These are phyloP conservation scores for Psilocybe sp. DNA, from an alignment of 768 basidiomycete genomes.

Conservation along the genomic window DNA sequence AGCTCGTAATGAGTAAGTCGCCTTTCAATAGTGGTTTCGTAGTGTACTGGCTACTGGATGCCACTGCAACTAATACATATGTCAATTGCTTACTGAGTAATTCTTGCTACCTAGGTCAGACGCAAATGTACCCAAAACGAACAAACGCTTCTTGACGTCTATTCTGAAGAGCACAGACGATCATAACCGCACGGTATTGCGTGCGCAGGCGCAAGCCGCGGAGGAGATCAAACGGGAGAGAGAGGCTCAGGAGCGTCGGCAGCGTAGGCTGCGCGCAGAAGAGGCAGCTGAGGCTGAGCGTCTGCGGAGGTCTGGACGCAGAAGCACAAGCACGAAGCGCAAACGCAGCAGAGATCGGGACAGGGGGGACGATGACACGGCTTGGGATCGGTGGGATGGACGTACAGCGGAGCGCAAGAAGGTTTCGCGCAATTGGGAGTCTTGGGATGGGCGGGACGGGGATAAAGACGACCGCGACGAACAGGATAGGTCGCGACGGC, in stretches of 20 bases:
- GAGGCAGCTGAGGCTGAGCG: slow-evolving; percentile 74
- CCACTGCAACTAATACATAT: background rate
- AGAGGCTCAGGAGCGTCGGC: slow-evolving; percentile 62
- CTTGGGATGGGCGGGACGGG: slow-evolving; percentile 39
- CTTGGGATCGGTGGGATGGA: slow-evolving; percentile 56
- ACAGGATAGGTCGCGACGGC: slow-evolving; percentile 16
- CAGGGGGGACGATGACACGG: slow-evolving; percentile 44
- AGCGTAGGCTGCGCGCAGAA: slow-evolving; percentile 64
- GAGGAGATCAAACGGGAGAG: slow-evolving; percentile 69
- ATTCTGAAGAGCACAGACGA: slow-evolving; percentile 95
- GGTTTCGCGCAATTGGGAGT: slow-evolving; percentile 48
- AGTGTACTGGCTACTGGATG: background rate
- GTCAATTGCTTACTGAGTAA: background rate
- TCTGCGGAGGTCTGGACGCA: slow-evolving; percentile 32
- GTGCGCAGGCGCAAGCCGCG: slow-evolving; percentile 69
- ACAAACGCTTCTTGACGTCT: slow-evolving; percentile 78
- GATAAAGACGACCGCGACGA: slow-evolving; percentile 28
- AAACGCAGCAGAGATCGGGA: slow-evolving; percentile 34
- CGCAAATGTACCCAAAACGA: slow-evolving; percentile 71
- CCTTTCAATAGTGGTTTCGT: slow-evolving; percentile 11
- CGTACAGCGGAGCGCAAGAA: slow-evolving; percentile 46
- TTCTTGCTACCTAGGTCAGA: slow-evolving; percentile 46
- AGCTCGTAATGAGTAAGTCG: slow-evolving; percentile 40
- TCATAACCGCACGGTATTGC: slow-evolving; percentile 85
- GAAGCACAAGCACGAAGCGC: slow-evolving; percentile 21